Evolutionary conservation across 768 basidiomycete species (phyloP), one percentile per base, ranked within the genome.

Genomic region (Tylopilus balloui): DNA sequence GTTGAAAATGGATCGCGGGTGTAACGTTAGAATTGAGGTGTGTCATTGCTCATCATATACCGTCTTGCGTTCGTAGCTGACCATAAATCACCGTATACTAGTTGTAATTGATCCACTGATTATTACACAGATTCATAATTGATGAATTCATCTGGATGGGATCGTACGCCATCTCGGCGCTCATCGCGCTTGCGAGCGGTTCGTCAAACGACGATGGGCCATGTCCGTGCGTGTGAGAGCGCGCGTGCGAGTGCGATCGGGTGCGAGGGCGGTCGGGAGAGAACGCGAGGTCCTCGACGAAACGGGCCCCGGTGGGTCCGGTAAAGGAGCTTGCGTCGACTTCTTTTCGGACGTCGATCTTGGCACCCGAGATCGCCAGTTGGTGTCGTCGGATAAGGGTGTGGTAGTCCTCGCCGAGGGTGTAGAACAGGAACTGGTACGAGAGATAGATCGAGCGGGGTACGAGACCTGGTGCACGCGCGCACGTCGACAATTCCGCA

Each of bases 371-470:
- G 27, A 84, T 71, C 48, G 82, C 80, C 39, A 87, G 73, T 46
- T 80, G 78, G 52, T 78, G 79, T 4, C 76, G 74, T 28, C 81
- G 80, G 29, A 85, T 78, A 17, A 88, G 78, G 0, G 88, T 84
- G 48, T 90, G 83, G 60, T 91, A 89, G 57, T 92, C 84, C 53
- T 85, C 81, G 12, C 81, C 80, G 1, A 92, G 75, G 3, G 81
- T 76, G 57, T 79, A 77, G 72, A 95, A 95, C 10, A 83, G 74
- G 63, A 95, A 90, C 51, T 94, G 90, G 55, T 91, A 88, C 0
- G 83, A 81, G 15, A 90, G 81, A 66, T 95, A 94, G 24, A 96
- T 75, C 1, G 88, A 75, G 0, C 83, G 77, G 2, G 91, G 87
- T 0, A 88, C 75, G 29, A 89, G 72, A 2, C 67, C 72, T 0